Evolutionary conservation across 495 filamentous ascomycete genomes (phyloP), one percentile per base, ranked within the genome.

Genomic region (Lineolata rhizophorae): DNA sequence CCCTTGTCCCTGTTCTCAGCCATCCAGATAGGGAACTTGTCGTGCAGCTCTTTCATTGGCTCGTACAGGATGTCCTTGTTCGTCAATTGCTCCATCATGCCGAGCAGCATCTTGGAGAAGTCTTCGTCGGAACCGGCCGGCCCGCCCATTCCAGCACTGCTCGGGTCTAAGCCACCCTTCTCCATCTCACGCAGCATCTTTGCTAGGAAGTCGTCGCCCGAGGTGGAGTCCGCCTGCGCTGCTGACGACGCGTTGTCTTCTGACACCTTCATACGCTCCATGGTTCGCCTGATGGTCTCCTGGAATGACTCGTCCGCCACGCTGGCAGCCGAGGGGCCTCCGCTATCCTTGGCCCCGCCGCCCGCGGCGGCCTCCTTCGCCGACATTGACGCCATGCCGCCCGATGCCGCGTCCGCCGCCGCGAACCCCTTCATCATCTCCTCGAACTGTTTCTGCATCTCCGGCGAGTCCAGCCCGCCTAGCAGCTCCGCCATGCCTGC

Each of bases 21-120:
- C 47, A 97, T 57, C 87, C 87, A 97, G 2, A 50, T 65, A 0
- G 78, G 82, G 46, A 85, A 97, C 52, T 93, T 94, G 16, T 75
- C 72, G 46, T 85, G 58, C 38, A 95, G 53, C 54, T 97, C 90
- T 57, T 87, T 91, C 85, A 97, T 94, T 11, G 87, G 87, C 55
- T 94, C 84, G 45, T 97, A 94, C 27, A 97, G 56, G 36, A 97
- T 92, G 46, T 97, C 87, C 58, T 92, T 95, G 47, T 87, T 90
- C 1, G 87, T 94, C 35, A 97, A 58, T 51, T 97, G 82, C 52
- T 95, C 81, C 84, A 97, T 95, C 81, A 94, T 92, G 18, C 75
- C 78, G 59, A 90, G 60, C 19, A 95, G 62, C 71, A 95, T 76
- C 53, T 87, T 84, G 17, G 74, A 77, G 42, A 94, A 74, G 38